phyloP scores from a whole-genome alignment of 148 eudicot genomes.

The Polygonum maritimum region DNA sequence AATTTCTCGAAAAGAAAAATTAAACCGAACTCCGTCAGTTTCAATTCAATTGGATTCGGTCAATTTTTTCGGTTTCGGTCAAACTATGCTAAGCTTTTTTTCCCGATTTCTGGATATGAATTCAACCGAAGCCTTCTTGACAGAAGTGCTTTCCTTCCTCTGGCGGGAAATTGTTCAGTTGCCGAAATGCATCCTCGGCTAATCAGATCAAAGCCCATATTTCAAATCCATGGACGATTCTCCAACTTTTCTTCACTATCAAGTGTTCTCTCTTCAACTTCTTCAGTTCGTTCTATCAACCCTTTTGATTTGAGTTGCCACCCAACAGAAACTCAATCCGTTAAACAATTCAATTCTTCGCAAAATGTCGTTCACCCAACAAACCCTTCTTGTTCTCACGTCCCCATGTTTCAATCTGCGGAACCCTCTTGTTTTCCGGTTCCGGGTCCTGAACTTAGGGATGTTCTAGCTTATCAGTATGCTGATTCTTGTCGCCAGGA shows the following conservation, averaged over 20 bases:
- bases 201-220: not conserved
- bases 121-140: not conserved
- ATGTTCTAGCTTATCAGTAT: slow-evolving; percentile 30
- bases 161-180: slow-evolving; percentile 7
- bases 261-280: not conserved
- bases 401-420: not conserved
- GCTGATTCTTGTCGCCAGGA: slow-evolving; percentile 18
- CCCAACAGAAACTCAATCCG: not conserved
- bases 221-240: slow-evolving; percentile 4
- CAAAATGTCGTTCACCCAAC: not conserved
- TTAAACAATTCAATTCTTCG: not conserved
- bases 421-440: slow-evolving; percentile 5
- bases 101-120: not conserved
- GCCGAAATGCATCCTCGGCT: slow-evolving; percentile 4
- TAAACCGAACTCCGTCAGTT: no score
- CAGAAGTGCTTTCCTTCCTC: not conserved
- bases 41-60: no score
- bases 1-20: no score
- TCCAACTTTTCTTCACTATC: not conserved
- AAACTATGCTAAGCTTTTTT: no score
- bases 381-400: not conserved
- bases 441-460: slow-evolving; percentile 13
- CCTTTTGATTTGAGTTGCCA: not conserved
- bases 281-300: not conserved
- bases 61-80: no score